Base-by-base conservation (phyloP, 2,329 filamentous ascomycete genomes). In the Aureobasidium sp. region DNA sequence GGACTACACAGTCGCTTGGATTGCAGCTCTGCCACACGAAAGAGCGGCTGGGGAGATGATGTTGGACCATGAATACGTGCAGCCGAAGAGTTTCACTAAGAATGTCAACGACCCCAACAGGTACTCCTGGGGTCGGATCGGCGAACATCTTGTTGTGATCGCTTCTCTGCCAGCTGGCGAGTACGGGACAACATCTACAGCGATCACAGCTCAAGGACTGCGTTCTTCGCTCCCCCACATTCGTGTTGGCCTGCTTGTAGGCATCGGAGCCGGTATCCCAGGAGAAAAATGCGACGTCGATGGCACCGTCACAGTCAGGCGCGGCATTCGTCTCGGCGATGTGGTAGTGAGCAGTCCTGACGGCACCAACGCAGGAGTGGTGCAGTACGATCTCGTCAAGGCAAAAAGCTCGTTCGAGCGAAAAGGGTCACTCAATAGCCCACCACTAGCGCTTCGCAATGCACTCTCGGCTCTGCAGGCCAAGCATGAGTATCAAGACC, bases 141-240 rank as follows among this genome's bases (percentile, higher is more conserved):
- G 67, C 10, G 60, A 63, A 10, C 73, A 75, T 53, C 71, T 72
- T 61, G 68, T 75, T 27, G 70, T 74, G 20, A 66, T 75, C 36
- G 70, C 68, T 6, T 62, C 64, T 27, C 52, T 69, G n/a, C 67
- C 69, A 2, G 51, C 53, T n/a, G 64, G 65, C 0, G 64, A 67
- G 34, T 68, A 68, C 29, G 69, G 68, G 8, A 65, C 41, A 9
- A 36, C 48, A 2, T 52, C 66, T 51, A 67, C 68, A 27, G 65
- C 69, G 26, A 63, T 13, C 12, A 67, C 67, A 2, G 68, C 68
- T 41, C 63, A 37, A 44, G 63, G 64, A 47, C 62, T 69, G 57
- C 27, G 64, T 1, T 64, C 62, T 15, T 65, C 36, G 37, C 67
- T 69, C 46, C 53, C 42, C 1, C 41, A 62, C 4, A 63, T 68